Conservation (phyloP, 805 yeast genomes). For the Ogataea paradorogensis region DNA sequence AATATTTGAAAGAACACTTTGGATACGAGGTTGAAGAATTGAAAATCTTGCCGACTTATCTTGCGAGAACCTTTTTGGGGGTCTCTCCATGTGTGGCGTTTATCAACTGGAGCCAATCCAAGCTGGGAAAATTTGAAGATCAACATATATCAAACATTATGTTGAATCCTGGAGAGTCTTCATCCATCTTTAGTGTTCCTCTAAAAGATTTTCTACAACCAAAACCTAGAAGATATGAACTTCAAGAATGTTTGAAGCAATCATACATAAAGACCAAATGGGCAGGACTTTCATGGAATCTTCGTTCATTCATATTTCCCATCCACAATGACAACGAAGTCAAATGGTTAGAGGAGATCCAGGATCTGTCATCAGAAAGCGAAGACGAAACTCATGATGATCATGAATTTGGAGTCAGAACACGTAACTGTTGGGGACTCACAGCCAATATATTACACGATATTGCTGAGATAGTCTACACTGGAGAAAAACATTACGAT, state of each 20-base stretch:
- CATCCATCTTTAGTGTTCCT: slow-evolving; percentile 70
- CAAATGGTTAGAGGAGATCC: slow-evolving; percentile 59
- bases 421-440: slow-evolving; percentile 78
- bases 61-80: slow-evolving; percentile 77
- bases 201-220: slow-evolving; percentile 53
- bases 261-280: slow-evolving; percentile 45
- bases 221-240: slow-evolving; percentile 25
- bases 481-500: slow-evolving; percentile 33
- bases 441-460: slow-evolving; percentile 80
- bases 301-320: slow-evolving; percentile 62
- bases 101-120: slow-evolving; percentile 40
- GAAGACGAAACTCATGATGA: slow-evolving; percentile 39
- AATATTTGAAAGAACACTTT: slow-evolving; percentile 37
- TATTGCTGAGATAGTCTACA: slow-evolving; percentile 53
- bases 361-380: slow-evolving; percentile 57
- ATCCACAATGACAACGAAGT: slow-evolving; percentile 53
- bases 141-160: slow-evolving; percentile 36
- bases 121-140: slow-evolving; percentile 26
- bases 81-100: slow-evolving; percentile 80
- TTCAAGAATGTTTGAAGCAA: slow-evolving; percentile 34
- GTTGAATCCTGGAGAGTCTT: slow-evolving; percentile 75
- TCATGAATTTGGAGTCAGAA: slow-evolving; percentile 40
- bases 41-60: slow-evolving; percentile 67
- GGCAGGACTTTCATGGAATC: slow-evolving; percentile 71
- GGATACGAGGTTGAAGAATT: slow-evolving; percentile 63